phyloP scores from a whole-genome alignment of 352 stramenopile species.

The Phytophthora idaei region DNA sequence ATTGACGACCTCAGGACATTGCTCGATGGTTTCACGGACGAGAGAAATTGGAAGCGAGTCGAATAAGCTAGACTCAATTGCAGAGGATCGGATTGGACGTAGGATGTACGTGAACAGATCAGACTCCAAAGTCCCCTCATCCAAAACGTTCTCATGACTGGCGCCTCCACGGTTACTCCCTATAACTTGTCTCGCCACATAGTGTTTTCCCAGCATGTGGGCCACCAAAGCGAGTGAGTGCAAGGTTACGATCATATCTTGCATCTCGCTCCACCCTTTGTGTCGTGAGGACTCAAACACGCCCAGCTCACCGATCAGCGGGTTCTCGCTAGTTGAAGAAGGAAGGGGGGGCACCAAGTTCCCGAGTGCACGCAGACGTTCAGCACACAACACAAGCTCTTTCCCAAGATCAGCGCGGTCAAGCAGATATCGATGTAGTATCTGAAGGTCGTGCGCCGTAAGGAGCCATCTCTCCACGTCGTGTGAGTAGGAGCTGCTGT shows the following conservation, averaged over 20 bases:
- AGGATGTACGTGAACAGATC: slow-evolving; percentile 85
- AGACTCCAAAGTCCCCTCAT: slow-evolving; percentile 48
- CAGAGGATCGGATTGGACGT: slow-evolving; percentile 75
- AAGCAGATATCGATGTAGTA: slow-evolving; percentile 42
- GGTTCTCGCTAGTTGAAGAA: slow-evolving; percentile 7
- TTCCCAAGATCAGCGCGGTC: slow-evolving; percentile 35
- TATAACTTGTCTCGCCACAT: slow-evolving; percentile 37
- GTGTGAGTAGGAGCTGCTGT: slow-evolving; percentile 14
- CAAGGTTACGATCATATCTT: slow-evolving; percentile 53
- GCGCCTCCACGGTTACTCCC: neutral
- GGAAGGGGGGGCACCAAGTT: slow-evolving; percentile 28
- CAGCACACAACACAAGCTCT: slow-evolving; percentile 34
- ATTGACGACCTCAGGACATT: slow-evolving; percentile 79
- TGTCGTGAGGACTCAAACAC: slow-evolving; percentile 55
- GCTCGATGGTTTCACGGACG: slow-evolving; percentile 75
- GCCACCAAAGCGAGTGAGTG: slow-evolving; percentile 64
- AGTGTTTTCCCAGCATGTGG: slow-evolving; percentile 68
- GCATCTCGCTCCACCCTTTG: slow-evolving; percentile 59
- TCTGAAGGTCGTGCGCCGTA: slow-evolving; percentile 44
- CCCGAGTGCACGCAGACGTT: slow-evolving; percentile 37
- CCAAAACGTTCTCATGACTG: slow-evolving; percentile 46
- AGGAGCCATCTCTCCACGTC: slow-evolving; percentile 44
- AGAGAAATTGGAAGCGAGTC: slow-evolving; percentile 78
- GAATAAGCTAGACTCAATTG: slow-evolving; percentile 79
- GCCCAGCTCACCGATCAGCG: slow-evolving; percentile 16